These are phyloP conservation scores for Lichtheimia ramosa DNA, from an alignment of 371 early-diverging fungal genomes.

Conservation along the genomic window DNA sequence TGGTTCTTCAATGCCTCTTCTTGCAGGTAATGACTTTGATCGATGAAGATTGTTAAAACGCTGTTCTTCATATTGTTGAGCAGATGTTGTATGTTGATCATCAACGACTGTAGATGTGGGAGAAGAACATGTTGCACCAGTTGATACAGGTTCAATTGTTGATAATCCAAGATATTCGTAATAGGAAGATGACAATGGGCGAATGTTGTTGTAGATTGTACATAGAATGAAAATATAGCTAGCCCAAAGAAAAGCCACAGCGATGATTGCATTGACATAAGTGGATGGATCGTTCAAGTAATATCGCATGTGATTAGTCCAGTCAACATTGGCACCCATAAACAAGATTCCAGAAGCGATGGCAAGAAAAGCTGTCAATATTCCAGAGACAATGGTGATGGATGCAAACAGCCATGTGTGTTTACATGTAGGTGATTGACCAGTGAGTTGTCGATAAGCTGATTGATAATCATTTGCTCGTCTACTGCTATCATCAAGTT, in stretches of 20 bases:
- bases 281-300: slow-evolving; percentile 36
- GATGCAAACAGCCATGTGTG: slow-evolving; percentile 38
- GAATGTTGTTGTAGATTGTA: slow-evolving; percentile 72
- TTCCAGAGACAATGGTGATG: slow-evolving; percentile 31
- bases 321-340: slow-evolving; percentile 39
- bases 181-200: slow-evolving; percentile 71
- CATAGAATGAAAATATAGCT: slow-evolving; percentile 56
- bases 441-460: slow-evolving; percentile 18
- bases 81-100: neutral
- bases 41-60: slow-evolving; percentile 10
- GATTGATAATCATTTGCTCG: slow-evolving; percentile 8
- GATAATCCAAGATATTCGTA: slow-evolving; percentile 34
- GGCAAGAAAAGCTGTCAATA: slow-evolving; percentile 26
- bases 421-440: slow-evolving; percentile 21
- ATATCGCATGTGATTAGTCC: slow-evolving; percentile 33
- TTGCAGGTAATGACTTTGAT: slow-evolving; percentile 12
- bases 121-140: neutral
- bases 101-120: neutral
- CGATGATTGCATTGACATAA: slow-evolving; percentile 34
- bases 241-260: slow-evolving; percentile 39
- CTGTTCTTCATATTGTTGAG: slow-evolving; percentile 17
- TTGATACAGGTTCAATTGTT: neutral
- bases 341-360: slow-evolving; percentile 37
- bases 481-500: slow-evolving; percentile 2
- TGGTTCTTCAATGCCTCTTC: slow-evolving; percentile 12